Percentiles rank a stretch among this genome's conserved stretches.
Evolutionary conservation across 177 flowering plant species (phyloP).

Genomic region (Vitis hybrid): DNA sequence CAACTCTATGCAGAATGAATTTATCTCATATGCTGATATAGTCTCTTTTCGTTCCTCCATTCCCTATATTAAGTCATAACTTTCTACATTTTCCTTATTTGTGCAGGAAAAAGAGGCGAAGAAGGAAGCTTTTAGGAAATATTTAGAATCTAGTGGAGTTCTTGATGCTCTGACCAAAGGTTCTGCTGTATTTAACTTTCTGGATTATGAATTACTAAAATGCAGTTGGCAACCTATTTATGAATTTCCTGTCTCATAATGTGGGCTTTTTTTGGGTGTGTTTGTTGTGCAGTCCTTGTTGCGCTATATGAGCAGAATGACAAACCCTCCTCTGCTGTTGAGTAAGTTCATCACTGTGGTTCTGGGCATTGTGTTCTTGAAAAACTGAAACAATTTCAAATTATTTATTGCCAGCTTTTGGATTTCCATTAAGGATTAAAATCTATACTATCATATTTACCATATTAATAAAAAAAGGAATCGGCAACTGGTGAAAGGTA

Average conservation of each 20-base stretch:
- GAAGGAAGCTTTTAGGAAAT: conserved; percentile 94
- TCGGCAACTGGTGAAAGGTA: no score
- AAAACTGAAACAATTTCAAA: no score
- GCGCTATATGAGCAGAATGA: conserved; percentile 89
- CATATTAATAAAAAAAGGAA: no score
- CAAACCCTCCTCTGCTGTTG: conserved; percentile 85
- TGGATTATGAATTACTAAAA: background rate
- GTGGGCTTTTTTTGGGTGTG: background rate
- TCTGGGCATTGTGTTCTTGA: background rate
- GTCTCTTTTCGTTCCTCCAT: background rate
- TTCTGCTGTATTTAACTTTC: conserved; percentile 12
- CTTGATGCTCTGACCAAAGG: conserved; percentile 95
- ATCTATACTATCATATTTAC: no score
- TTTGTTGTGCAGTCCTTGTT: conserved; percentile 67
- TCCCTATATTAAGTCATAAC: background rate
- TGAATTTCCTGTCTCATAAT: background rate
- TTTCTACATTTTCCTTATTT: conserved; percentile 1
- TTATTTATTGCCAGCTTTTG: no score
- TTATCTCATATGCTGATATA: background rate
- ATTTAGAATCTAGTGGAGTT: conserved; percentile 88
- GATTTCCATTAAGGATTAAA: no score
- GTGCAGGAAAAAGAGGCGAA: conserved; percentile 89
- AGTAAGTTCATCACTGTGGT: conserved; percentile 49
- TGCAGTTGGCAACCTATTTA: no score
- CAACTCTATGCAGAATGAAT: background rate